Evolutionary conservation across 2,329 filamentous ascomycete genomes (phyloP), one percentile per base, ranked within the genome.

Genomic region (Aureobasidium sp.): DNA sequence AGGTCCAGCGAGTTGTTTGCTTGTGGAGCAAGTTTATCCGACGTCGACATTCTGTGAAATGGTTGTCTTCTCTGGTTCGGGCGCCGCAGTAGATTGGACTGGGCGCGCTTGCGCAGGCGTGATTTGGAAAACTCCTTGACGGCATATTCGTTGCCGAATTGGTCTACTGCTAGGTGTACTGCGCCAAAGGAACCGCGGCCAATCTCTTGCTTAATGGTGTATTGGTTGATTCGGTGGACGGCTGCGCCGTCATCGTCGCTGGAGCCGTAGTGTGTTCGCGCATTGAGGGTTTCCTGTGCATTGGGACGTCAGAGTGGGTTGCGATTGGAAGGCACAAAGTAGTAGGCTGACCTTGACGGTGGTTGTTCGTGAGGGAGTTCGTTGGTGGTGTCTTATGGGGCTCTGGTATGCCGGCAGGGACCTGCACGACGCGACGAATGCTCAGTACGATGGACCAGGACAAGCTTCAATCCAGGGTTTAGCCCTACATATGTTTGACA

Each of bases 71-170:
- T 74, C 25, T 76, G 77, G 66, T 83, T 80, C 21, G 85, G 84
- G 65, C 82, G 80, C 63, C 86, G 86, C 49, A 99, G 81, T 63
- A 97, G 86, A 73, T 94, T 88, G 13, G 92, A 96, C 71, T 97
- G 91, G 16, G 89, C 91, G 61, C 91, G 88, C 77, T 93, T 96
- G 55, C 92, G 86, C 60, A 99, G 79, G 39, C 92, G 86, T 2
- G 90, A 86, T 73, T 99, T 99, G 63, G 93, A 97, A 75, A 99
- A 97, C 71, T 97, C 92, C 75, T 99, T 99, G 71, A 97, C 85
- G 62, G 94, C 93, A 83, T 88, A 97, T 89, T 97, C 91, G 57
- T 86, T 85, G 45, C 91, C 93, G 76, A 87, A 94, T 73, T 96
- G 91, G 76, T 99, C 93, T 2, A 85, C 86, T 27, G 91, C 94